phyloP scores from a whole-genome alignment of 352 stramenopile genomes.

The Paralagenidium karlingii region DNA sequence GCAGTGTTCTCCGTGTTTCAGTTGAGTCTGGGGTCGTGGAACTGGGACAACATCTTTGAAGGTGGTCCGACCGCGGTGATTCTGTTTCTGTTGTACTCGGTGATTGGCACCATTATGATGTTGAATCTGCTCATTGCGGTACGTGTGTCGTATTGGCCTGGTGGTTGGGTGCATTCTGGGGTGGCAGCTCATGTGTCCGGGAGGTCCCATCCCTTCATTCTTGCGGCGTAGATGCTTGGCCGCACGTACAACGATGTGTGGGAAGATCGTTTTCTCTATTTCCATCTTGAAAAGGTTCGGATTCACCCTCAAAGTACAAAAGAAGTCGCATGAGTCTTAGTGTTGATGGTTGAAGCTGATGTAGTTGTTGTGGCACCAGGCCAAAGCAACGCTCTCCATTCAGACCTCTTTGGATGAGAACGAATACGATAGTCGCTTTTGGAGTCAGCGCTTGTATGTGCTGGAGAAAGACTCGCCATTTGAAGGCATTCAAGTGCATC shows the following conservation, averaged over 20 bases:
- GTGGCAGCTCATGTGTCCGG: neutral
- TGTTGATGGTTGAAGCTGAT: constrained; percentile 2
- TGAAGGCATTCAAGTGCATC: constrained; percentile 62
- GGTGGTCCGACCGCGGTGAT: constrained; percentile 51
- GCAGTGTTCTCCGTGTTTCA: constrained; percentile 47
- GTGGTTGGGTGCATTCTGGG: too few species aligned
- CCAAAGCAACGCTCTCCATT: constrained; percentile 62
- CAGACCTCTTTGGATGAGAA: constrained; percentile 48
- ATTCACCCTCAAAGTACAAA: neutral
- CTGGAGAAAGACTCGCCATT: constrained; percentile 62
- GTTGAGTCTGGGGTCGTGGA: constrained; percentile 62
- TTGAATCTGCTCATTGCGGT: constrained; percentile 70
- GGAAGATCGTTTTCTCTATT: constrained; percentile 71
- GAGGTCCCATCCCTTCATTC: too few species aligned
- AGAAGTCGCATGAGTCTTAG: neutral
- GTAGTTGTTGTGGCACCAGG: too few species aligned
- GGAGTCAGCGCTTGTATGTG: constrained; percentile 56
- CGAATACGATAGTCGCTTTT: constrained; percentile 51
- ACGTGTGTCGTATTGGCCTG: too few species aligned
- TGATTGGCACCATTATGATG: constrained; percentile 77
- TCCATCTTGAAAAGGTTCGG: constrained; percentile 62
- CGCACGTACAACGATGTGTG: constrained; percentile 81
- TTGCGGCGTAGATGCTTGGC: constrained; percentile 72
- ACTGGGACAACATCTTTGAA: constrained; percentile 62
- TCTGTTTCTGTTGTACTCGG: constrained; percentile 55